Percentiles rank a stretch among this genome's conserved stretches.
Conservation (phyloP, 208 protist genomes). For the Acanthamoeba culbertsoni region DNA sequence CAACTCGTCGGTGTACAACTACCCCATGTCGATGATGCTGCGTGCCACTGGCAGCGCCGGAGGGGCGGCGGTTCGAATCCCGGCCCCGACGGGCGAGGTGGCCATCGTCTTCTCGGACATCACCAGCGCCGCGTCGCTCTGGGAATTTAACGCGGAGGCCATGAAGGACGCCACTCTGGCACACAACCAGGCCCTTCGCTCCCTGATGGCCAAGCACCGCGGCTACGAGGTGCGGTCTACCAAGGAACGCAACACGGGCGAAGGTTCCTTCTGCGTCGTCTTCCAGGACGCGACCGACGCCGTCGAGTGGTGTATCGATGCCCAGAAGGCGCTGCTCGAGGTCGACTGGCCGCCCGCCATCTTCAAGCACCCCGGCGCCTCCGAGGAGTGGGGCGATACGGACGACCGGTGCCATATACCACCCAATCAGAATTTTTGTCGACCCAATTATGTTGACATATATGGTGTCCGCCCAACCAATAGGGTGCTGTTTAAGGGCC, state of each 20-base stretch:
- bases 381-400: conserved; percentile 13
- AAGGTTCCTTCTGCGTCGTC: conserved; percentile 42
- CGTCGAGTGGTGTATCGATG: not conserved
- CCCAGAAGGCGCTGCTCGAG: not conserved
- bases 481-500: not conserved
- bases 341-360: conserved; percentile 11
- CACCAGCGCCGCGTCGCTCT: conserved; percentile 20
- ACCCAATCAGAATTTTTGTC: not conserved
- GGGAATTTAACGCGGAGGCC: conserved; percentile 11
- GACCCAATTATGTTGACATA: not conserved
- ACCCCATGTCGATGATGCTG: not conserved
- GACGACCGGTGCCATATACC: not conserved
- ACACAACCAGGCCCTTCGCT: conserved; percentile 34
- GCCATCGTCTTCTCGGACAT: conserved; percentile 56
- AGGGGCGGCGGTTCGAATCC: not conserved
- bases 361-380: not conserved
- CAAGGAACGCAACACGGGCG: not conserved
- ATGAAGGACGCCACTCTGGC: conserved; percentile 53
- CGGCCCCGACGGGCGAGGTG: not conserved
- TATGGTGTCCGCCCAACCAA: no score
- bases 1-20: not conserved
- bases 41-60: not conserved
- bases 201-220: not conserved
- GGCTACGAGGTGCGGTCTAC: conserved; percentile 18
- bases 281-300: not conserved